Evolutionary conservation across 495 filamentous ascomycete genomes (phyloP).

Genomic region (Neurospora cerealis): DNA sequence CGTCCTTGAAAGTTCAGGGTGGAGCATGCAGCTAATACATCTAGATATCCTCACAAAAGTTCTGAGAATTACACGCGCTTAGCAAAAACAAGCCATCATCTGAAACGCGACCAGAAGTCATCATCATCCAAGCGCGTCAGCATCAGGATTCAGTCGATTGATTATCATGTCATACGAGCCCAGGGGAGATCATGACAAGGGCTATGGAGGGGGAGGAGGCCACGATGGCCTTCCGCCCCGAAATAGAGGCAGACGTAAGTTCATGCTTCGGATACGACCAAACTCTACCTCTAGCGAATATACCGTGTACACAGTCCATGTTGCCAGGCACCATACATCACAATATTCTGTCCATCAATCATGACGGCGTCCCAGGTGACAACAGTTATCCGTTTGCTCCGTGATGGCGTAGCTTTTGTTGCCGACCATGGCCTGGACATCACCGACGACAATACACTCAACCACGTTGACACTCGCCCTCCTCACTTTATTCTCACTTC

Average conservation of each 20-base stretch:
- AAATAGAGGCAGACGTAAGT: constrained; percentile 15
- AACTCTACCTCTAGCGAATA: background rate
- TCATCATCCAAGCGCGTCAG: background rate
- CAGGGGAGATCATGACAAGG: constrained; percentile 28
- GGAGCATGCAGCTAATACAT: background rate
- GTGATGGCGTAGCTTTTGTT: background rate
- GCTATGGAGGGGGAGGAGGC: constrained; percentile 4
- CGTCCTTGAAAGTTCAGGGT: background rate
- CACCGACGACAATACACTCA: background rate
- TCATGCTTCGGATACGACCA: background rate
- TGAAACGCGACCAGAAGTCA: background rate
- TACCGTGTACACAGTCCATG: background rate
- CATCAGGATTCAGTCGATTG: background rate
- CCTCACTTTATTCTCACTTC: background rate
- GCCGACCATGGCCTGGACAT: background rate
- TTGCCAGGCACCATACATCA: background rate
- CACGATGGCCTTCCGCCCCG: constrained; percentile 17
- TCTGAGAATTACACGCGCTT: background rate
- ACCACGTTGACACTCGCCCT: background rate
- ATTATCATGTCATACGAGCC: constrained; percentile 34
- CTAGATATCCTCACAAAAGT: background rate
- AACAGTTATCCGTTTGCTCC: background rate
- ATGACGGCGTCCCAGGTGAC: background rate
- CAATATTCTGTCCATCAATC: background rate
- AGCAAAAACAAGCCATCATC: background rate